Percentiles rank a stretch among this genome's conserved stretches.
Conservation (phyloP, 345 rosid species). For the Noccaea caerulescens region DNA sequence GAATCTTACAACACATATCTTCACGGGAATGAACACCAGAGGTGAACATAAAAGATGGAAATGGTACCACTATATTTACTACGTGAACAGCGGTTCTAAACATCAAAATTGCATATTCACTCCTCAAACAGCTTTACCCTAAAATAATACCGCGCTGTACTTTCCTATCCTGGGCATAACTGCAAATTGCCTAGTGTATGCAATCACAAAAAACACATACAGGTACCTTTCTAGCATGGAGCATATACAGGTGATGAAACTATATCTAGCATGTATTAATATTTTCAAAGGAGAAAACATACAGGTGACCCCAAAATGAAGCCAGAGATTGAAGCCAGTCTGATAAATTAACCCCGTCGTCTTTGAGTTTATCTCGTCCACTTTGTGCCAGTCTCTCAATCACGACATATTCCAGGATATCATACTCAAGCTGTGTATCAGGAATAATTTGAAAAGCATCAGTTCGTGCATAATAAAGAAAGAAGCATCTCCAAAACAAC, state of each 20-base stretch:
- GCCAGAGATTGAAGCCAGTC: conserved; percentile 99
- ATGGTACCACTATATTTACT: neutral
- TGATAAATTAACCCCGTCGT: conserved; percentile 96
- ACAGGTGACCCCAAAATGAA: conserved; percentile 99
- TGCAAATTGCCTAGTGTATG: conserved; percentile 18
- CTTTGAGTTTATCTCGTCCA: conserved; percentile 97
- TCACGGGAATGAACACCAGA: conserved; percentile 1
- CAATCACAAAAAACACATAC: neutral
- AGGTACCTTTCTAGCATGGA: too few relatives aligned
- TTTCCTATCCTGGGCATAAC: conserved; percentile 12
- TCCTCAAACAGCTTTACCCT: conserved; percentile 2
- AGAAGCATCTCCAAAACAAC: conserved; percentile 31
- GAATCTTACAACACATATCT: conserved; percentile 1
- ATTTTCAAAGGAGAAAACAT: conserved; percentile 53
- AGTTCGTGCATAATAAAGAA: conserved; percentile 4
- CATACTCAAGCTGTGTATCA: conserved; percentile 88
- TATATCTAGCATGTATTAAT: conserved; percentile 24
- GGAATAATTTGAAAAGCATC: conserved; percentile 30
- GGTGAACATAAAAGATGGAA: neutral
- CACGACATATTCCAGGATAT: conserved; percentile 95
- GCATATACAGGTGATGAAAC: neutral
- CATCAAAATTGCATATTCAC: conserved; percentile 23
- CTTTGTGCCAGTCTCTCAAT: conserved; percentile 93
- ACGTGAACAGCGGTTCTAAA: conserved; percentile 11
- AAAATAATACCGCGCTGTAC: neutral